Base-by-base conservation (phyloP, 352 stramenopile species). In the Phytophthora podocarpi region DNA sequence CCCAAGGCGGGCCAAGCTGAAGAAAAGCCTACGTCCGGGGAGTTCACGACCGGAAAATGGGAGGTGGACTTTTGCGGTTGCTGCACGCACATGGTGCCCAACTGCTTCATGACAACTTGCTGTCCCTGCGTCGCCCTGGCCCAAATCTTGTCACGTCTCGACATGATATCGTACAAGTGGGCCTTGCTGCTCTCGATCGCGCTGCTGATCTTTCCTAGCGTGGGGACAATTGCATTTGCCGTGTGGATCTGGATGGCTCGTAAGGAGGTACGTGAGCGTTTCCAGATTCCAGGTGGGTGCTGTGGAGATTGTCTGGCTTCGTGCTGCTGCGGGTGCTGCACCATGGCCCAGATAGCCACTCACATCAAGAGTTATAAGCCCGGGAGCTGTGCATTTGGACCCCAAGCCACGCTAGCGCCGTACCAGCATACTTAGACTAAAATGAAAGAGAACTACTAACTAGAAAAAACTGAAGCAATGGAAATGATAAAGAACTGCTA, bases 361-460 rank as follows among this genome's bases (percentile, higher is more conserved):
- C 74, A 86, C 50, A 40, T 76, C 26, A 80, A 83, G 49, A 83
- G 68, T 42, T 86, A 87, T 69, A 75, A 53, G 13, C 74, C 71
- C 4, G 66, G 66, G n/a, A 64, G 24, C 24, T 79, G 68, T n/a
- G n/a, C n/a, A n/a, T n/a, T n/a, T n/a, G n/a, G n/a, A n/a, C n/a
- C n/a, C n/a, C n/a, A n/a, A n/a, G n/a, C n/a, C n/a, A n/a, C n/a
- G n/a, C n/a, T n/a, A n/a, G n/a, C n/a, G n/a, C n/a, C n/a, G n/a
- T n/a, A n/a, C n/a, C n/a, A n/a, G n/a, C n/a, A n/a, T n/a, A n/a
- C n/a, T n/a, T n/a, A n/a, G n/a, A n/a, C n/a, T n/a, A n/a, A n/a
- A n/a, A n/a, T n/a, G n/a, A n/a, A n/a, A n/a, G n/a, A n/a, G n/a
- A n/a, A n/a, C n/a, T n/a, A n/a, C n/a, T n/a, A n/a, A n/a, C n/a